Conservation (phyloP, 176 grass and related monocot genomes). For the Hordeum marinum region DNA sequence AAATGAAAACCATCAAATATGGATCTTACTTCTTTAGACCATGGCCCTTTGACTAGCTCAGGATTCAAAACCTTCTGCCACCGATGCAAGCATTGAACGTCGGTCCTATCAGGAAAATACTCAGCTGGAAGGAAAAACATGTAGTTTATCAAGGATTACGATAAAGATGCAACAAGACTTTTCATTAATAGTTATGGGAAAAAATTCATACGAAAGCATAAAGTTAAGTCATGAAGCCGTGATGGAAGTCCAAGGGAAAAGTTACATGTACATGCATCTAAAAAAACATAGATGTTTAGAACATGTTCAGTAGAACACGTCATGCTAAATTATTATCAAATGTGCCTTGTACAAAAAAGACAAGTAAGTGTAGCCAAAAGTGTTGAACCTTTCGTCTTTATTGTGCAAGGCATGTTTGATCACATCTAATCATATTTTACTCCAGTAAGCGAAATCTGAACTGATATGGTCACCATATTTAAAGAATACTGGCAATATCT, state of each 20-base stretch:
- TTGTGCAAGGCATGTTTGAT: background rate
- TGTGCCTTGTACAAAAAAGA: background rate
- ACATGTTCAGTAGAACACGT: background rate
- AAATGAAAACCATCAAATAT: background rate
- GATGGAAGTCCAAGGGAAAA: background rate
- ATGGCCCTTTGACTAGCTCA: conserved; percentile 85
- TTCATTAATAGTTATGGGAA: background rate
- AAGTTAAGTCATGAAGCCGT: conserved; percentile 4
- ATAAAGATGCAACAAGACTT: conserved; percentile 4
- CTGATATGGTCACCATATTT: background rate
- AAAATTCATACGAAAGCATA: background rate
- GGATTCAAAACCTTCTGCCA: conserved; percentile 96
- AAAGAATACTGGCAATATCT: background rate
- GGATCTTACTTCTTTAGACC: conserved; percentile 81
- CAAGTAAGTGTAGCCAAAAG: background rate
- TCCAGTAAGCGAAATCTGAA: background rate
- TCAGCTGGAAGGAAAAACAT: conserved; percentile 57
- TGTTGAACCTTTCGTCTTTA: conserved; percentile 1
- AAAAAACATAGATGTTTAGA: background rate
- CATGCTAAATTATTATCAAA: too few relatives aligned
- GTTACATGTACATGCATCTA: background rate
- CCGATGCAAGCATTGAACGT: conserved; percentile 91
- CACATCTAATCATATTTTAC: background rate
- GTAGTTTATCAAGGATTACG: conserved; percentile 6
- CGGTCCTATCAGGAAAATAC: conserved; percentile 81